phyloP scores from a whole-genome alignment of 1,284 basidiomycete species.

The Ustilago xerochloae region DNA sequence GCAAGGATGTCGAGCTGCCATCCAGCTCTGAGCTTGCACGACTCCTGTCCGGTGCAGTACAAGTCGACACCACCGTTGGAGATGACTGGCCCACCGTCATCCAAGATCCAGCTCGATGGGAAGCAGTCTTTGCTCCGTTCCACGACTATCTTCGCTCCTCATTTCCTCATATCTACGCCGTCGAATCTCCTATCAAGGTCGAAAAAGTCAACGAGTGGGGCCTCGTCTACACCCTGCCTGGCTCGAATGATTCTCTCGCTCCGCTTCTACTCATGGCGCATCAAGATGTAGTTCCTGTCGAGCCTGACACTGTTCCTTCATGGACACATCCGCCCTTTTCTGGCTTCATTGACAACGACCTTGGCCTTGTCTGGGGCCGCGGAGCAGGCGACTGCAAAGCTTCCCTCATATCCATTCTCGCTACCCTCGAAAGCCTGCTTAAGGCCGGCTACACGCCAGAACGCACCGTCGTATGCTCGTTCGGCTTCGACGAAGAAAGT shows the following conservation, averaged over 20 bases:
- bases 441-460: constrained; percentile 69
- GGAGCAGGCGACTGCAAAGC: constrained; percentile 68
- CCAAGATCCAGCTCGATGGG: constrained; percentile 45
- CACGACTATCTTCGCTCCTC: constrained; percentile 42
- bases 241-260: constrained; percentile 73
- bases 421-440: constrained; percentile 71
- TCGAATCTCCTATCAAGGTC: constrained; percentile 25
- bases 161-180: constrained; percentile 35
- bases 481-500: constrained; percentile 78
- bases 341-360: constrained; percentile 70
- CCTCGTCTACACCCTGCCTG: constrained; percentile 76
- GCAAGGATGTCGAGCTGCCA: constrained; percentile 14
- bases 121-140: constrained; percentile 47
- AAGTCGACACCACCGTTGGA: constrained; percentile 51
- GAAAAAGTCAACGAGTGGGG: constrained; percentile 75
- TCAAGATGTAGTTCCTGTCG: constrained; percentile 74
- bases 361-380: constrained; percentile 72
- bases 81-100: constrained; percentile 51
- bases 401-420: constrained; percentile 70
- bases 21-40: constrained; percentile 22
- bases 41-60: constrained; percentile 48
- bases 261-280: constrained; percentile 77
- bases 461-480: constrained; percentile 73
- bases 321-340: constrained; percentile 73
- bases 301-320: constrained; percentile 69